A percentile compares a stretch with the other conserved stretches of the same genome.
Conservation (phyloP, 2,329 filamentous ascomycete species). For the Thielaviopsis ethacetica region DNA sequence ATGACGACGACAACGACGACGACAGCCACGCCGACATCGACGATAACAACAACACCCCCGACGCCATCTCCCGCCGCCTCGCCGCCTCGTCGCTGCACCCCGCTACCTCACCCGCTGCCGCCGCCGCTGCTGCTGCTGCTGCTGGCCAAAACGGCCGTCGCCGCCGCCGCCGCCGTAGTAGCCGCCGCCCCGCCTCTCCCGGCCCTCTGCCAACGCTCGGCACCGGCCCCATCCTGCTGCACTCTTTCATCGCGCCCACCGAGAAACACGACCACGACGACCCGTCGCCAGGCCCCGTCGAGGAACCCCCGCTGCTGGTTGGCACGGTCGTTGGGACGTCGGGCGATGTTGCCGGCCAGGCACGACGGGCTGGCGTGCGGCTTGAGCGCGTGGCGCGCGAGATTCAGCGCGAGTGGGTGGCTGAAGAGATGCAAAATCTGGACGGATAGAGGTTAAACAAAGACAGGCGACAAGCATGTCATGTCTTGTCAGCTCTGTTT, state of each 20-base stretch:
- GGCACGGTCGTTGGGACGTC: conserved; percentile 35
- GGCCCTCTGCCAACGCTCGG: neutral
- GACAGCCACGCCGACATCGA: too few species aligned
- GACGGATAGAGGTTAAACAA: neutral
- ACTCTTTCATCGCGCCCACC: conserved; percentile 11
- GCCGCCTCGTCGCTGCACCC: neutral
- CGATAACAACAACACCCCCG: neutral
- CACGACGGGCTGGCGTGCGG: conserved; percentile 32
- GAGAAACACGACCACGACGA: conserved; percentile 9
- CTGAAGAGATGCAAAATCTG: conserved; percentile 16
- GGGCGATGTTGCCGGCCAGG: conserved; percentile 30
- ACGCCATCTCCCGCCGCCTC: conserved; percentile 11
- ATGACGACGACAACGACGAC: too few species aligned
- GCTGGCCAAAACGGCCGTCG: neutral
- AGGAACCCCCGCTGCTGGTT: conserved; percentile 32
- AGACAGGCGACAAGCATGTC: too few species aligned
- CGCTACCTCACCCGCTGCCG: neutral
- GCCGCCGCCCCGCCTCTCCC: conserved; percentile 4
- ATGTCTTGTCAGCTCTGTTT: neutral
- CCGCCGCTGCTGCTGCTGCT: neutral
- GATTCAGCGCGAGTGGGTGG: conserved; percentile 37
- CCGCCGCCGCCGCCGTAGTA: neutral
- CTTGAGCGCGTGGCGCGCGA: conserved; percentile 38
- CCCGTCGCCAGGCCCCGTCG: conserved; percentile 18
- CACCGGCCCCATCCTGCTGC: conserved; percentile 5